Base-by-base conservation (phyloP, 163 green algal species). In the Chloromonas sp. region DNA sequence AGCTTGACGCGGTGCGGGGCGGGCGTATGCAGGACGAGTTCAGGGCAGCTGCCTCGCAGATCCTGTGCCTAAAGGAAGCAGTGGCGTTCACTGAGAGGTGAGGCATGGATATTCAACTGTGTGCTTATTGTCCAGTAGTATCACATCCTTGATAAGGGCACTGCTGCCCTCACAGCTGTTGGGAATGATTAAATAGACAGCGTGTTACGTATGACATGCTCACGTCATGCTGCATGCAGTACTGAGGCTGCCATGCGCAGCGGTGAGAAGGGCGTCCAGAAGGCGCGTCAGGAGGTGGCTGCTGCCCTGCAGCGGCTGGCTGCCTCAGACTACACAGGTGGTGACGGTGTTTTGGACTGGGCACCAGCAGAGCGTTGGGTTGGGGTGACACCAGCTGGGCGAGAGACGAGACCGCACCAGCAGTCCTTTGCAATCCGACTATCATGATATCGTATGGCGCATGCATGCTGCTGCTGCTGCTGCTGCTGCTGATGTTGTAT, bases 21-120 rank as follows among this genome's bases (percentile, higher is more conserved):
- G 88, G 86, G 60, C 82, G 82, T 79, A 89, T 88, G 82, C 78
- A 82, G 36, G 86, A 89, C 76, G 88, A 91, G 76, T 91, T 91
- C 86, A 87, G 86, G 71, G 71, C 82, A 0, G 86, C 86, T 1
- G 61, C 88, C 60, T 88, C 83, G 15, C 94, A 97, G 85, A 83
- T 94, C 11, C 86, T 96, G 61, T 91, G 92, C 77, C 88, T 97
- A n/a, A 89, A 91, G 79, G 91, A 96, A 58, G 86, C 87, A 0
- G 78, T 96, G 2, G 83, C 83, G 13, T 97, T 96, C 86, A 95
- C 93, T 3, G 83, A 88, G 8, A 88, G 87, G 89, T 92, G 78
- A n/a, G 89, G n/a, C 58, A 36, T 36, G 36, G 36, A 36, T 36
- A 36, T 36, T 36, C 36, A 36, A 36, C 36, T 36, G 36, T 36